Percentiles rank a stretch among this genome's conserved stretches.
These are phyloP conservation scores for Onygena corvina DNA, from an alignment of 2,329 filamentous ascomycete genomes.

Conservation along the genomic window DNA sequence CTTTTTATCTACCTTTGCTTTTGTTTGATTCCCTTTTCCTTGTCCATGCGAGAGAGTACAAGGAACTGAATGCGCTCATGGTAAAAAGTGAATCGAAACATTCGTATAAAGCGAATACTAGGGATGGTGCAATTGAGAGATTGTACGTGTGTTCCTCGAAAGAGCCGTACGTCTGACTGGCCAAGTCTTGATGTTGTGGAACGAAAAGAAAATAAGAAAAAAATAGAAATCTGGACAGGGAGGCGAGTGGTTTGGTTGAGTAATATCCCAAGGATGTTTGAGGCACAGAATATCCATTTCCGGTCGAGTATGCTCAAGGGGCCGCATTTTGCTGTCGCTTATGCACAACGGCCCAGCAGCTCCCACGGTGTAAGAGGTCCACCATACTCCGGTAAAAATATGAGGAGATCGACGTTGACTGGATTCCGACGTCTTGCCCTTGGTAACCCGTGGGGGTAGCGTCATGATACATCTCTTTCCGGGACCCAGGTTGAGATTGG, in stretches of 20 bases:
- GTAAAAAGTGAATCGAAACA: slow-evolving; percentile 1
- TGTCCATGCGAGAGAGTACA: slow-evolving; percentile 1
- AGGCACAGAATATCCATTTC: slow-evolving; percentile 6
- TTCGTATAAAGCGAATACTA: slow-evolving; percentile 3
- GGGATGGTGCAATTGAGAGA: neutral
- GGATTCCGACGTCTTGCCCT: neutral
- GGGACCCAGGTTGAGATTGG: neutral
- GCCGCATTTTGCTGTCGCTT: neutral
- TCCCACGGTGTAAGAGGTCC: slow-evolving; percentile 4
- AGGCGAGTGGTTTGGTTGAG: slow-evolving; percentile 1
- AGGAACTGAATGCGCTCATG: slow-evolving; percentile 2
- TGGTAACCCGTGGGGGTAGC: neutral
- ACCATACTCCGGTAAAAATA: neutral
- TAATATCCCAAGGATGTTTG: slow-evolving; percentile 4
- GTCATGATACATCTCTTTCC: neutral
- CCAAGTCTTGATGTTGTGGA: neutral
- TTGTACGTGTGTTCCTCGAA: slow-evolving; percentile 5
- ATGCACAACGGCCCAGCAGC: slow-evolving; percentile 6
- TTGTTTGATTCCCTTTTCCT: slow-evolving; percentile 1
- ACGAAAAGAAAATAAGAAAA: neutral
- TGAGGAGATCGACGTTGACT: slow-evolving; percentile 2
- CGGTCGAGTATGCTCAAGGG: neutral
- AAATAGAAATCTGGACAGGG: neutral
- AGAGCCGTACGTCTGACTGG: neutral
- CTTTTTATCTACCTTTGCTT: neutral